Base-by-base conservation (phyloP, 345 rosid genomes). In the Eucalyptus shirleyi region DNA sequence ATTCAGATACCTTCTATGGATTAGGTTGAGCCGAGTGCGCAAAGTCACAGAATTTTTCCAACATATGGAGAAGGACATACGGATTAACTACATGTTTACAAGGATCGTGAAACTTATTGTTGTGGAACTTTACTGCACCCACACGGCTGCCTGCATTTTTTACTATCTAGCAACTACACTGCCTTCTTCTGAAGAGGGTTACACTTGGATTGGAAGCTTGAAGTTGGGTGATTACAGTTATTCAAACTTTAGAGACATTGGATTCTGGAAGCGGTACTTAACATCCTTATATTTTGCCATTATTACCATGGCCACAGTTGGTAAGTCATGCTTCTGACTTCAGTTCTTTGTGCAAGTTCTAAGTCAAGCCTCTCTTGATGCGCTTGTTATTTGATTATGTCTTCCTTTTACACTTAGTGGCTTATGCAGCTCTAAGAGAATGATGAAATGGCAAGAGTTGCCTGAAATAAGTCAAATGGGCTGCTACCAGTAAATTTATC, bases 231-330 rank as follows among this genome's bases (percentile, higher is more conserved):
- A 95, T 72, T 94, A 92, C 83, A 92, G 91, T 55, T 97, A 94
- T 81, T 77, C 95, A 9, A 9, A 93, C 59, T 97, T 97, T 89
- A 93, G 99, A 90, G 95, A 96, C 1, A 95, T 97, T 37, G 96
- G 94, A 92, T 92, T 97, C 10, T 94, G 97, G 96, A 97, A 91
- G 90, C 93, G 97, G 5, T 97, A 97, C 89, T 53, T 92, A 42
- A 94, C 97, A 37, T 96, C 99, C 26, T 93, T 96, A 45, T 96
- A 97, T 88, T 96, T 97, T 55, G 96, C 99, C 6, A 92, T 97
- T 90, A 96, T 96, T 62, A 97, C 99, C 87, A 96, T 97, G 99
- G 98, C 97, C 65, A 96, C 99, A 53, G 98, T 97, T 40, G 99
- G 99, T 95, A 93, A 91, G 91, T 77, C 47, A 11, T 77, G 83